Base-by-base conservation (phyloP, 2,329 filamentous ascomycete genomes). In the Fusarium marasasianum region DNA sequence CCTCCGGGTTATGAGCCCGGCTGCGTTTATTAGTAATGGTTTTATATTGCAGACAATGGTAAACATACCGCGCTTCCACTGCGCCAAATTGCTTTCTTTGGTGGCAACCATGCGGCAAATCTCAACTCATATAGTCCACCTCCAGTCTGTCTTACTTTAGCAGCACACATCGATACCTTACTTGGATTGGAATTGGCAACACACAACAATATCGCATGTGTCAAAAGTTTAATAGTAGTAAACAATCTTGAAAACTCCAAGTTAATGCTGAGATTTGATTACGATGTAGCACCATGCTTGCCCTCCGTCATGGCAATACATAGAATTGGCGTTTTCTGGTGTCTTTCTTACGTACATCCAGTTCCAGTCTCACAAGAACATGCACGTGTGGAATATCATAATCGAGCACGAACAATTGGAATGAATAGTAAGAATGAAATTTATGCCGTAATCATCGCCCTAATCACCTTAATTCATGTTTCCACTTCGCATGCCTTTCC, bases 391-490 rank as follows among this genome's bases (percentile, higher is more conserved):
- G 37, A 57, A 44, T 20, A n/a, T n/a, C 48, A 29, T 22, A 20
- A 48, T 50, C 45, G 24, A 47, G 22, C n/a, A 37, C 9, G 31
- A 37, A 26, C n/a, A 12, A 53, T 53, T 26, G 8, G 31, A 53
- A 53, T 55, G 38, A 38, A 67, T 37, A 33, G 43, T 71, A 71
- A 71, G 37, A 72, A 74, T 72, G 44, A 74, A 59, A 50, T 56
- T 53, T 68, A 73, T 67, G 62, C 53, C 57, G 45, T 71, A 51
- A 48, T 74, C 66, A 45, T 74, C 40, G 50, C 62, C 66, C 33
- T 56, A 60, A 59, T 51, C 51, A 44, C 63, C 47, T 47, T 48
- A 26, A 20, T 37, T 53, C 37, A 61, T 72, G 31, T 43, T 38
- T 38, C 43, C 47, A 31, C 56, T 66, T 68, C 20, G 43, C 17